Evolutionary conservation across 2,329 filamentous ascomycete genomes (phyloP).

Genomic region (Sporothrix mexicana): DNA sequence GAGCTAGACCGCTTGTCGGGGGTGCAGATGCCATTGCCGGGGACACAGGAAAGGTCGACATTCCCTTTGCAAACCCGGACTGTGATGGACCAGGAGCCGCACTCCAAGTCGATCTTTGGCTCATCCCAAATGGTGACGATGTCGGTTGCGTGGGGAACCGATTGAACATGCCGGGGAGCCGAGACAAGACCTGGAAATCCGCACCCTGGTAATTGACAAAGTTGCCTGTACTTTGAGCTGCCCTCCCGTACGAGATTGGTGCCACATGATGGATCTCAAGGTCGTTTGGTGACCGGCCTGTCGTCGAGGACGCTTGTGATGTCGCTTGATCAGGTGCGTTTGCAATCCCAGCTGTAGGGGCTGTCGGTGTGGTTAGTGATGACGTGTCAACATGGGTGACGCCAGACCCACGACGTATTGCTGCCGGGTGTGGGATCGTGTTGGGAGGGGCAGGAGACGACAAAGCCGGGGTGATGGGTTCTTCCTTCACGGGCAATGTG

Average conservation of each 20-base stretch:
- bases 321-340: background rate
- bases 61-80: slow-evolving; percentile 38
- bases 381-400: background rate
- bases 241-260: slow-evolving; percentile 44
- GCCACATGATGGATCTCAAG: slow-evolving; percentile 62
- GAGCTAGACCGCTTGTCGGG: background rate
- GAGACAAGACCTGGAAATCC: slow-evolving; percentile 52
- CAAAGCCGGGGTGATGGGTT: slow-evolving; percentile 27
- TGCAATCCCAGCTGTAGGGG: background rate
- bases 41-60: slow-evolving; percentile 34
- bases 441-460: slow-evolving; percentile 39
- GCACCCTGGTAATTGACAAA: slow-evolving; percentile 50
- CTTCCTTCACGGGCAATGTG: background rate
- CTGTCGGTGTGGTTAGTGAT: background rate
- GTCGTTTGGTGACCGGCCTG: slow-evolving; percentile 33
- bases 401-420: background rate
- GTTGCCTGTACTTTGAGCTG: slow-evolving; percentile 40
- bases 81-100: slow-evolving; percentile 38
- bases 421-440: slow-evolving; percentile 32
- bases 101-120: slow-evolving; percentile 9
- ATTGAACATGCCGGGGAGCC: slow-evolving; percentile 55
- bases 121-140: slow-evolving; percentile 34
- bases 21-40: background rate
- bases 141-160: slow-evolving; percentile 42
- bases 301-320: background rate